Percentiles rank a stretch among this genome's conserved stretches.
phyloP scores from a whole-genome alignment of 1,284 basidiomycete species.

The Tylopilus sp. region DNA sequence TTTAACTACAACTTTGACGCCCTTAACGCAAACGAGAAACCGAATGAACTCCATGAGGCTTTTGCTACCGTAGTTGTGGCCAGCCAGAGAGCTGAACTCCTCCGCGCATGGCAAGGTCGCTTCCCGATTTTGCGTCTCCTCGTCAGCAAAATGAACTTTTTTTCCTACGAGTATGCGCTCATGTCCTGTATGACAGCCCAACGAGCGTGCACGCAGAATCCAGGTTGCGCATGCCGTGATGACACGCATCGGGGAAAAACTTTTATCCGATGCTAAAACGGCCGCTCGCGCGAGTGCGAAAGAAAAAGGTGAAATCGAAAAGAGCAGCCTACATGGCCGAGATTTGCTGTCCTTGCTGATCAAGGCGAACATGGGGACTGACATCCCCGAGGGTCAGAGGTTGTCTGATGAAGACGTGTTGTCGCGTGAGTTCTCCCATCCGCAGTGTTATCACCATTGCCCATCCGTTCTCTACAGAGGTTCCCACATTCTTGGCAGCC shows the following conservation, averaged over 20 bases:
- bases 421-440: constrained; percentile 51
- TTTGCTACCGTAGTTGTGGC: constrained; percentile 43
- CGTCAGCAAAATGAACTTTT: constrained; percentile 31
- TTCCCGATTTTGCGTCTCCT: constrained; percentile 43
- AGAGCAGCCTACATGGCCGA: constrained; percentile 33
- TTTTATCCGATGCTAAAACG: constrained; percentile 46
- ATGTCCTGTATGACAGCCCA: constrained; percentile 14
- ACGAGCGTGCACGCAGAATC: constrained; percentile 10
- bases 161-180: not conserved
- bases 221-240: constrained; percentile 25
- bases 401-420: constrained; percentile 73
- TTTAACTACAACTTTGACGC: constrained; percentile 68
- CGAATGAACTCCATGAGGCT: constrained; percentile 49
- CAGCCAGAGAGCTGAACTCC: constrained; percentile 19
- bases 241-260: constrained; percentile 40
- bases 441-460: too few species aligned
- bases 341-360: constrained; percentile 58
- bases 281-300: constrained; percentile 27
- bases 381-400: constrained; percentile 53
- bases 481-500: constrained; percentile 45
- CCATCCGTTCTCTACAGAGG: constrained; percentile 26
- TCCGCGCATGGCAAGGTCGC: constrained; percentile 36
- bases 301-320: constrained; percentile 28
- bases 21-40: constrained; percentile 35
- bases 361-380: constrained; percentile 61